These are phyloP conservation scores for Penicillium egyptiacum DNA, from an alignment of 495 filamentous ascomycete genomes.

Conservation along the genomic window DNA sequence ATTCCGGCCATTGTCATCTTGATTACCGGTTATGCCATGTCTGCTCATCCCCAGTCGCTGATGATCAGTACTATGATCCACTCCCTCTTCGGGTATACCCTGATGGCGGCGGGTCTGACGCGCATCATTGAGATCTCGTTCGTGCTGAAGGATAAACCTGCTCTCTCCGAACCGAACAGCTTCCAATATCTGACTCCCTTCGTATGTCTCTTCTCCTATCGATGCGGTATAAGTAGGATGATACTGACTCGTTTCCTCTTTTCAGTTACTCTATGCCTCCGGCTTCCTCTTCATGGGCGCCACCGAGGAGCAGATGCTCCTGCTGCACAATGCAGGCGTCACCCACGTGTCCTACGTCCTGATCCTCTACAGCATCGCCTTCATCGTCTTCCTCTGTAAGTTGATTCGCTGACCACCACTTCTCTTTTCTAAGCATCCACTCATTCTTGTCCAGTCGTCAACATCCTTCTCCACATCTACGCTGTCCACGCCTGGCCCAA, in stretches of 20 bases:
- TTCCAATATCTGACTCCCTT: constrained; percentile 93
- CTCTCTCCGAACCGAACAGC: constrained; percentile 69
- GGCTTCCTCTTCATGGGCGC: constrained; percentile 98
- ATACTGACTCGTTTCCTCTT: constrained; percentile 19
- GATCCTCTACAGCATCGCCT: constrained; percentile 85
- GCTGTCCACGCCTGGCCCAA: constrained; percentile 59
- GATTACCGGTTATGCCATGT: constrained; percentile 94
- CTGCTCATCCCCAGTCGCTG: constrained; percentile 78
- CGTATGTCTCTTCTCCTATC: constrained; percentile 54
- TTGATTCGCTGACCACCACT: constrained; percentile 5
- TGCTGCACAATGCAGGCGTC: constrained; percentile 69
- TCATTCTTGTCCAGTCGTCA: constrained; percentile 53
- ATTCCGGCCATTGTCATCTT: constrained; percentile 88
- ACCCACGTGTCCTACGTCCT: constrained; percentile 90
- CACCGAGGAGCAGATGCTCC: constrained; percentile 89
- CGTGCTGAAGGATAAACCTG: constrained; percentile 68
- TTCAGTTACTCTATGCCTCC: constrained; percentile 85
- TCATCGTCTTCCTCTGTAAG: constrained; percentile 84
- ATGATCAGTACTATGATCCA: constrained; percentile 87
- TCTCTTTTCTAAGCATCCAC: background rate
- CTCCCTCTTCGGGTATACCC: constrained; percentile 87
- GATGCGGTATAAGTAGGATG: background rate
- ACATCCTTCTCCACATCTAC: constrained; percentile 81
- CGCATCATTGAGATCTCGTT: constrained; percentile 92
- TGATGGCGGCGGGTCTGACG: constrained; percentile 84